Evolutionary conservation across 306 rosid genomes (phyloP), one percentile per base, ranked within the genome.

Genomic region (Malus sieversii): DNA sequence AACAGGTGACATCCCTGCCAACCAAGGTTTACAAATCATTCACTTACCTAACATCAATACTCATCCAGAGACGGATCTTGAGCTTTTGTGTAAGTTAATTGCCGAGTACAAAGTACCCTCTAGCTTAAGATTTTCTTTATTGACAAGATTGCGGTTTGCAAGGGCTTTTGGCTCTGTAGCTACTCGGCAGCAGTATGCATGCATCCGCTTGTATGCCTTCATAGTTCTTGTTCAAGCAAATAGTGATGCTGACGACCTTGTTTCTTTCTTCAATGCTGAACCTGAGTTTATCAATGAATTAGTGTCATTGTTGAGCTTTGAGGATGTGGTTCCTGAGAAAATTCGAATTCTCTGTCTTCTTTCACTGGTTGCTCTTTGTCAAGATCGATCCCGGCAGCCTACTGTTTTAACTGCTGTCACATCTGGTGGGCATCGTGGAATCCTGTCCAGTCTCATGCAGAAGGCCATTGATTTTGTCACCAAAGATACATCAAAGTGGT

Each of bases 381-480:
- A 90, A 82, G 99, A 90, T 79, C 92, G 99, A 61, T 84, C 99
- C 5, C 91, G 94, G 80, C 98, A 88, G 81, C 84, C 93, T 73
- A 76, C 89, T 60, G 97, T 92, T 70, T 80, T 90, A 84, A 83
- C 96, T 51, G 98, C 98, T 5, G 93, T 92, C 74, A 89, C 98
- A 73, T 90, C 99, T 82, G 99, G 99, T 70, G 99, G 99, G 73
- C 92, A 96, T 81, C 99, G 97, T 62, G 98, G 98, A 55, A 96
- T 96, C 75, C 82, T 96, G 59, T 89, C 97, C 61, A 96, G 98
- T 85, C 89, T 96, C 81, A 92, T 96, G 97, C 99, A 90, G 81
- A 96, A 90, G 77, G 92, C 93, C 76, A 89, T 96, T 72, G 97
- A 90, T 76, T 88, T 91, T 71, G 91, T 96, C 71, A 77, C 68